Base-by-base conservation (phyloP, 1,284 basidiomycete genomes). In the Malassezia equina region DNA sequence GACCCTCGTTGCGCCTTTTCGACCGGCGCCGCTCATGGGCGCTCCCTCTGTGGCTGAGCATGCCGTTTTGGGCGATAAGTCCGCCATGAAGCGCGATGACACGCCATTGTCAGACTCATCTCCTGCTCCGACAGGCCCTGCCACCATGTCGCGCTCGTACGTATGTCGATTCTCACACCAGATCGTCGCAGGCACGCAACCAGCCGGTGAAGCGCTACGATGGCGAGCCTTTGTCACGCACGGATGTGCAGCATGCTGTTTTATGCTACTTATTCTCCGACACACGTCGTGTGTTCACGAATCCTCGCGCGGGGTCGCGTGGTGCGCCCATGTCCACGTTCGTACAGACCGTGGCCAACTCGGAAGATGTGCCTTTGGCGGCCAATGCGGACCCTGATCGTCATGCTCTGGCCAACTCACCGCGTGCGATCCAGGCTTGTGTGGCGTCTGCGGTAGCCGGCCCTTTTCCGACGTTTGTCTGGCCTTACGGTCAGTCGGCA, bases 191-290 rank as follows among this genome's bases (percentile, higher is more conserved):
- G 13, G 61, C 65, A 25, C 69, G 69, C 31, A 71, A 71, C 47
- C 61, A 68, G 32, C 69, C 70, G 3, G 67, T 73, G 39, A 73
- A 73, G 51, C 60, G 67, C n/a, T 68, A 64, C 58, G 70, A 73
- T 25, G 70, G 69, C 23, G 67, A 69, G 42, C 66, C 70, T 32
- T 56, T 73, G 1, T 59, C 63, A 4, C 60, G 70, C 9, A 59
- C 55, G 17, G 88, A 90, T 75, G 81, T 90, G 33, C 87, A 90
- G 77, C 88, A 83, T 76, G 86, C 90, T 77, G 79, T 90, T 47
- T 82, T 91, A 51, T 71, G 83, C 65, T 78, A 82, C 73, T 82
- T 91, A 66, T 91, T 91, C 77, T 78, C 79, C 56, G 82, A 90
- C 74, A 77, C 77, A 25, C 78, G 79, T 12, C 76, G 80, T 34